phyloP scores from a whole-genome alignment of 2,329 filamentous ascomycete species.

The Graphium sp. region DNA sequence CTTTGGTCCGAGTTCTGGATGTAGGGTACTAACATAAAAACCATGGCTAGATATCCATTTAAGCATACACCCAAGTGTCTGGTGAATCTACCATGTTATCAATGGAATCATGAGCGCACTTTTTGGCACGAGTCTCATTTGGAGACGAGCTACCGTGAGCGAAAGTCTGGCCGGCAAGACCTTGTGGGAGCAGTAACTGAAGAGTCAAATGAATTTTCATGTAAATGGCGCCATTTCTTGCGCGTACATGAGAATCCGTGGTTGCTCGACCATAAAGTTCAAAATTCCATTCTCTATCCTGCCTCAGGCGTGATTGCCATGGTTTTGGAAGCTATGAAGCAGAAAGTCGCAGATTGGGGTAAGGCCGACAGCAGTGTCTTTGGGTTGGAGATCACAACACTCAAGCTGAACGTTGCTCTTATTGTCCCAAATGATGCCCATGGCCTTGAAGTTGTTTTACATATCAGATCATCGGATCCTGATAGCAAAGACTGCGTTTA shows the following conservation, averaged over 20 bases:
- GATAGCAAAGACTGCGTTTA: slow-evolving; percentile 8
- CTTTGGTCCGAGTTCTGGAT: too few relatives aligned
- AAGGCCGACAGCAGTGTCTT: too few relatives aligned
- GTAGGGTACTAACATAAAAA: too few relatives aligned
- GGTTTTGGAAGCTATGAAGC: slow-evolving; percentile 27
- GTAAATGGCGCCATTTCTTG: slow-evolving; percentile 30
- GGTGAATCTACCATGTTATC: slow-evolving; percentile 29
- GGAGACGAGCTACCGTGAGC: slow-evolving; percentile 22
- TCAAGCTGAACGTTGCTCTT: too few relatives aligned
- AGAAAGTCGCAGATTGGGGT: too few relatives aligned
- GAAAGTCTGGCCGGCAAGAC: slow-evolving; percentile 27
- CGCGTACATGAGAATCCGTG: slow-evolving; percentile 31
- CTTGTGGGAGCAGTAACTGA: slow-evolving; percentile 28
- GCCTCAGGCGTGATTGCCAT: slow-evolving; percentile 32
- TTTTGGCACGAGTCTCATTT: slow-evolving; percentile 38
- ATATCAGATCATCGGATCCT: slow-evolving; percentile 17
- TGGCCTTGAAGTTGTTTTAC: slow-evolving; percentile 31
- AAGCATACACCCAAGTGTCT: slow-evolving; percentile 18
- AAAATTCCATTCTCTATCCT: slow-evolving; percentile 31
- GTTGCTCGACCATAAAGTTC: slow-evolving; percentile 32
- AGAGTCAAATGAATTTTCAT: slow-evolving; percentile 25
- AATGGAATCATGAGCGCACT: slow-evolving; percentile 32
- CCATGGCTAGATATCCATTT: too few relatives aligned
- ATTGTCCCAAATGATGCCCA: slow-evolving; percentile 21
- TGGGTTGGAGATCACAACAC: too few relatives aligned